phyloP scores from a whole-genome alignment of 257 asterid genomes.

The Craterostigma plantagineum region DNA sequence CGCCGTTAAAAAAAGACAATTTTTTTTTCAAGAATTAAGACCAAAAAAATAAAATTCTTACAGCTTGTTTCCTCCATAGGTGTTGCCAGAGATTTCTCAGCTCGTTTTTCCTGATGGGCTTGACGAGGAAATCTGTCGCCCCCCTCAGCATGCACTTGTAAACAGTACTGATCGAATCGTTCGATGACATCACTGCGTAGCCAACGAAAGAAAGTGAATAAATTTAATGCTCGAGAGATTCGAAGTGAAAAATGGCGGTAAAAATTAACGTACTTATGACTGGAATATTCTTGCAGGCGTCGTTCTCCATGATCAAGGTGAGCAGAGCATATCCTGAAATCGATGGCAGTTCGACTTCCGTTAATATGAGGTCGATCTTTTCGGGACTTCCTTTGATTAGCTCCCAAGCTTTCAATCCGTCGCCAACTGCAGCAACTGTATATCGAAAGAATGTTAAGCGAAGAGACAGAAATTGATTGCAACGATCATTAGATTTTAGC shows the following conservation, averaged over 20 bases:
- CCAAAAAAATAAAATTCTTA: neutral
- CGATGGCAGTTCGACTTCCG: conserved; percentile 89
- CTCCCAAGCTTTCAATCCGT: conserved; percentile 98
- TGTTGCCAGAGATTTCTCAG: conserved; percentile 96
- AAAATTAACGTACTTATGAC: conserved; percentile 53
- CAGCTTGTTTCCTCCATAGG: conserved; percentile 50
- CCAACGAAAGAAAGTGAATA: too few relatives aligned
- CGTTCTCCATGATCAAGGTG: conserved; percentile 81
- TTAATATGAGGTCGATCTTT: conserved; percentile 65
- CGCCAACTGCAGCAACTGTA: conserved; percentile 80
- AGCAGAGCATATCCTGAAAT: conserved; percentile 96
- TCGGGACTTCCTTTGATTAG: conserved; percentile 44
- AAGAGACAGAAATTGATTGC: too few relatives aligned
- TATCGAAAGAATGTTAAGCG: too few relatives aligned
- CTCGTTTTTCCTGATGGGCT: conserved; percentile 85
- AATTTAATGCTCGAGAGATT: too few relatives aligned
- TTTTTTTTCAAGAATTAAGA: neutral
- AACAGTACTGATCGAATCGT: conserved; percentile 80
- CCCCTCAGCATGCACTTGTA: conserved; percentile 94
- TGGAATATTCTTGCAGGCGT: conserved; percentile 78
- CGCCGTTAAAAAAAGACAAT: neutral
- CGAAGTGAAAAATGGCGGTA: too few relatives aligned
- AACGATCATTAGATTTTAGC: too few relatives aligned
- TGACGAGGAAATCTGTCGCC: conserved; percentile 89
- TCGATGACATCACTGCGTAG: conserved; percentile 96